Percentiles rank a stretch among this genome's conserved stretches.
phyloP scores from a whole-genome alignment of 2,329 filamentous ascomycete species.

The Byssoonygena ceratinophila region DNA sequence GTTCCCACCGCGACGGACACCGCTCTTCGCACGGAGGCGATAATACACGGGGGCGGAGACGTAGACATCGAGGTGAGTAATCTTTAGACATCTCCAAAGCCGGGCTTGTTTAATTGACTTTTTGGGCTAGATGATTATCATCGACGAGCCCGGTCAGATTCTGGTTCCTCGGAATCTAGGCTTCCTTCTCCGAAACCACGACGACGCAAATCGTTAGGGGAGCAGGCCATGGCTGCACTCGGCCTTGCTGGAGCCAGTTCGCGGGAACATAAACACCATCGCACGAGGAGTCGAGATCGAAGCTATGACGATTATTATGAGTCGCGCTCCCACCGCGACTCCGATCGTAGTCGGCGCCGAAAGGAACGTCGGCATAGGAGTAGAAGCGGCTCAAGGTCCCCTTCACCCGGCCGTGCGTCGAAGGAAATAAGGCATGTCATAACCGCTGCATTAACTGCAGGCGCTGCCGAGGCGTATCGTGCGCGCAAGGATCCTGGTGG shows the following conservation, averaged over 20 bases:
- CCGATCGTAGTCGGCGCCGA: constrained; percentile 42
- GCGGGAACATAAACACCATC: constrained; percentile 26
- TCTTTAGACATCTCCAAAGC: background rate
- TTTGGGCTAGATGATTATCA: constrained; percentile 20
- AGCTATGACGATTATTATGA: constrained; percentile 31
- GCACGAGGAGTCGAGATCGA: constrained; percentile 1
- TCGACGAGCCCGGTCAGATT: constrained; percentile 21
- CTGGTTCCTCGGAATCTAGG: constrained; percentile 28
- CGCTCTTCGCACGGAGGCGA: background rate
- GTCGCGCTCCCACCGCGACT: constrained; percentile 20
- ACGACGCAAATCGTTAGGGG: constrained; percentile 39
- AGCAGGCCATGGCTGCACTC: constrained; percentile 45
- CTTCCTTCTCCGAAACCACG: constrained; percentile 33
- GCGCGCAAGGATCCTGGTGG: constrained; percentile 78
- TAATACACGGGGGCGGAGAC: constrained; percentile 1
- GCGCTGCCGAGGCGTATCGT: constrained; percentile 83
- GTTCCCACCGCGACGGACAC: background rate
- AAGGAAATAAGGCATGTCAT: constrained; percentile 71
- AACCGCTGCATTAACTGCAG: constrained; percentile 80
- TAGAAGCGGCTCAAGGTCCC: constrained; percentile 39
- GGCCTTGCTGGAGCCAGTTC: constrained; percentile 50
- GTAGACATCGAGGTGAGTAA: constrained; percentile 26
- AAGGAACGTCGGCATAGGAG: constrained; percentile 36
- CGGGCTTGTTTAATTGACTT: too few relatives aligned
- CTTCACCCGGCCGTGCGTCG: constrained; percentile 45